Percentiles rank a stretch among this genome's conserved stretches.
phyloP scores from a whole-genome alignment of 345 rosid genomes.

The Eucalyptus tenuipes region DNA sequence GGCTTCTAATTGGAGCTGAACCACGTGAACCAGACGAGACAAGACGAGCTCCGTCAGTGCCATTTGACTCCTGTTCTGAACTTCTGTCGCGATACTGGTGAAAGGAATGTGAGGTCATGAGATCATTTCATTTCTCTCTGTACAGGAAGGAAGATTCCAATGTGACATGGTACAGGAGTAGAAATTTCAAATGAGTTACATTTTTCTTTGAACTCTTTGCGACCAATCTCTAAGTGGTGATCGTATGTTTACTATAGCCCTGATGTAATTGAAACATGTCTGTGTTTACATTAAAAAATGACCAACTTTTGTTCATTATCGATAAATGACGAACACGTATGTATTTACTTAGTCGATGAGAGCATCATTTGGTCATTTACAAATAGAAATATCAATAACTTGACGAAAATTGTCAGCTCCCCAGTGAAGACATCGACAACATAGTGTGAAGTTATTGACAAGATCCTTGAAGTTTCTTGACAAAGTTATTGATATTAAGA shows the following conservation, averaged over 20 bases:
- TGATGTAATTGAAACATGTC: background rate
- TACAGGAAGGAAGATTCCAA: background rate
- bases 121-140: background rate
- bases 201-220: background rate
- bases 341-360: background rate
- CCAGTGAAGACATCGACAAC: background rate
- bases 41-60: background rate
- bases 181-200: background rate
- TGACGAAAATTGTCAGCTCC: too few relatives aligned
- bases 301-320: background rate
- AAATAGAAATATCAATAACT: too few relatives aligned
- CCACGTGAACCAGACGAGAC: background rate
- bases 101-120: background rate
- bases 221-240: background rate
- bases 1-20: background rate
- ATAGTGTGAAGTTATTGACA: background rate
- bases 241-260: background rate
- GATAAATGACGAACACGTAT: background rate
- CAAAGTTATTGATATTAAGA: background rate
- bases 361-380: background rate
- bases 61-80: background rate
- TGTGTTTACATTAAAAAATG: background rate
- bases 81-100: background rate
- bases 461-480: background rate
- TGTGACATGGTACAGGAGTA: background rate